A percentile compares a stretch with the other conserved stretches of the same genome.
phyloP scores from a whole-genome alignment of 176 grass and related monocot species.

The Melocanna baccifera region DNA sequence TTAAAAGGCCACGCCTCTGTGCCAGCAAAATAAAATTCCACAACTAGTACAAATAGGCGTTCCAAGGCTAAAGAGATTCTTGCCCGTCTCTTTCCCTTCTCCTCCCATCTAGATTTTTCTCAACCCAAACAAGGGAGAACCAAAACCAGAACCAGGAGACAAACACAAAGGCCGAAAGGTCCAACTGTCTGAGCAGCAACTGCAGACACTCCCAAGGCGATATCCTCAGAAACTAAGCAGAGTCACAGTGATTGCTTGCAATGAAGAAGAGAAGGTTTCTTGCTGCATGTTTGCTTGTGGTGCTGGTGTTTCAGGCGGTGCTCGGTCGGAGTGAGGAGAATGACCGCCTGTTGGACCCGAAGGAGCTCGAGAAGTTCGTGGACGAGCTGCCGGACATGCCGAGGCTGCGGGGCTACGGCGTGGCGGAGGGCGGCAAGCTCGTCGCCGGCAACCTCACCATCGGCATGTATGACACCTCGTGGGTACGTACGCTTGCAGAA shows the following conservation, averaged over 20 bases:
- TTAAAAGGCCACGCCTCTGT: neutral
- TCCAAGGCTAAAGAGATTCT: constrained; percentile 9
- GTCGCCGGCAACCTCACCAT: constrained; percentile 79
- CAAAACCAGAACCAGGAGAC: constrained; percentile 1
- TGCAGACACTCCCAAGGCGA: neutral
- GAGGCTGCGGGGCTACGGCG: constrained; percentile 54
- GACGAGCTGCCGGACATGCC: constrained; percentile 88
- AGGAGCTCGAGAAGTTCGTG: constrained; percentile 75
- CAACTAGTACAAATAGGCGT: neutral
- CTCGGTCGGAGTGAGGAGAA: constrained; percentile 19
- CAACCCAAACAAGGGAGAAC: neutral
- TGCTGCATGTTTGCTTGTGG: neutral
- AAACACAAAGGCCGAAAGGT: neutral
- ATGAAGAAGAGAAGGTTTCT: constrained; percentile 41
- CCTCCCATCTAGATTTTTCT: neutral
- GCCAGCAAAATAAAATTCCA: neutral
- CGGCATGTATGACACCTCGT: constrained; percentile 89
- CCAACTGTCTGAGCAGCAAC: neutral
- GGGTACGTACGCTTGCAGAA: constrained; percentile 16
- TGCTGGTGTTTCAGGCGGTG: constrained; percentile 18
- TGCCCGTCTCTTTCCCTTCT: neutral
- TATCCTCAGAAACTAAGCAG: neutral
- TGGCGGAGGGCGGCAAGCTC: constrained; percentile 22
- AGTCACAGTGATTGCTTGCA: neutral
- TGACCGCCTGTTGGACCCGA: constrained; percentile 28